Evolutionary conservation across 2,329 filamentous ascomycete genomes (phyloP), one percentile per base, ranked within the genome.

Genomic region (Fusarium algeriense): DNA sequence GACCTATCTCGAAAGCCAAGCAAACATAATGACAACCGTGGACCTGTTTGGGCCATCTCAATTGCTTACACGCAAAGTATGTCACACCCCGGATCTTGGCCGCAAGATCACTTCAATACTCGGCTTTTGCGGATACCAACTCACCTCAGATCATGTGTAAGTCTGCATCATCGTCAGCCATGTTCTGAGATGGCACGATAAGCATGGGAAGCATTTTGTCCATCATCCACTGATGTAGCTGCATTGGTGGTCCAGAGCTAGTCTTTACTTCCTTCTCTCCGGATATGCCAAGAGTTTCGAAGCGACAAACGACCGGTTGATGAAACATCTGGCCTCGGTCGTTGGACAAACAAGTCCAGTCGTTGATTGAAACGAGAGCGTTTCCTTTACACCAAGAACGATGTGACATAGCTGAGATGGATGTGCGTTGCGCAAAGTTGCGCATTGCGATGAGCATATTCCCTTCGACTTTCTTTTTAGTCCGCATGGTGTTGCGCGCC

Each of bases 71-170:
- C n/a, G 48, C 20, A 63, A 59, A 63, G 49, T 38, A 58, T 65
- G 66, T 58, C 62, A 55, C 70, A 74, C 73, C 70, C 70, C 69
- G 69, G 64, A 59, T 73, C 60, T 75, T 74, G 71, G 61, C 71
- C 67, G 54, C 61, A 63, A 64, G 60, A 26, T 57, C 57, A 66
- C 37, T 40, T 59, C 49, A 66, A 52, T 54, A 28, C 32, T 43
- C 38, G 26, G 55, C 46, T 60, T 38, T 49, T 35, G 34, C 40
- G 41, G 41, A 35, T 38, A 68, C 52, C 53, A 49, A 60, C 15
- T 26, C 28, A 19, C 15, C 32, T 40, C 37, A 44, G 40, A 32
- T 34, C 23, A 35, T 41, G 45, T 48, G 12, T 32, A 30, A 30
- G 46, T 28, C 46, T n/a, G 34, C 28, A 23, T 67, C 37, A n/a